Evolutionary conservation across 805 yeast genomes (phyloP).

Genomic region (Candida endomychidarum): DNA sequence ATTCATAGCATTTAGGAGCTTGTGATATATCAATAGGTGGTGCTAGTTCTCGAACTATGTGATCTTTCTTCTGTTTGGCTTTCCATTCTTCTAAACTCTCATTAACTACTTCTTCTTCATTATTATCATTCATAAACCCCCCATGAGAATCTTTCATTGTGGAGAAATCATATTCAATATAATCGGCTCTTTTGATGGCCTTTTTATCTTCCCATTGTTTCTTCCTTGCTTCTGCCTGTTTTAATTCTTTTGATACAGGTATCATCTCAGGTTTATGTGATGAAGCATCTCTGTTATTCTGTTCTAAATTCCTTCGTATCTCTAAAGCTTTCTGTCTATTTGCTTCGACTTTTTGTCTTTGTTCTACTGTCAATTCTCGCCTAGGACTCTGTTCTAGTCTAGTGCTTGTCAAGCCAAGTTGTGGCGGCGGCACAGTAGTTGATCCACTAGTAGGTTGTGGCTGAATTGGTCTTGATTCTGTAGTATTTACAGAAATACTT

Average conservation of each 20-base stretch:
- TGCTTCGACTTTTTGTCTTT: conserved; percentile 46
- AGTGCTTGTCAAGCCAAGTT: too few relatives aligned
- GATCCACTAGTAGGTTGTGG: conserved; percentile 10
- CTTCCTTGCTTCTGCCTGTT: conserved; percentile 8
- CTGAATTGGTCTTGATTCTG: conserved; percentile 6
- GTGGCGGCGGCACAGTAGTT: conserved; percentile 7
- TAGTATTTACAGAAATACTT: conserved; percentile 4
- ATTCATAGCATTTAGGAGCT: conserved; percentile 84
- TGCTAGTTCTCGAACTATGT: conserved; percentile 50
- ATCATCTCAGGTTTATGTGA: conserved; percentile 12
- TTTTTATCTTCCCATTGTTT: conserved; percentile 19
- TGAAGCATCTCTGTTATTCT: conserved; percentile 40
- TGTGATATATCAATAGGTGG: conserved; percentile 71
- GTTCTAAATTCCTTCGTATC: conserved; percentile 32
- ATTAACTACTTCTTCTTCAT: conserved; percentile 14
- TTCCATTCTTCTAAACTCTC: conserved; percentile 46
- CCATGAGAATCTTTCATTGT: conserved; percentile 88
- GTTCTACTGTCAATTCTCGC: conserved; percentile 47
- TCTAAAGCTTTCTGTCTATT: conserved; percentile 57
- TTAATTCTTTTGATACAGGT: conserved; percentile 11
- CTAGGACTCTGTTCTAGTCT: too few relatives aligned
- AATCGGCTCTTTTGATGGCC: conserved; percentile 57
- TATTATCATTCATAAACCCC: conserved; percentile 60
- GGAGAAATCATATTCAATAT: conserved; percentile 83
- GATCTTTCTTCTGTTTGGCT: conserved; percentile 42